A percentile compares a stretch with the other conserved stretches of the same genome.
phyloP scores from a whole-genome alignment of 306 rosid genomes.

The Albizia julibrissin region DNA sequence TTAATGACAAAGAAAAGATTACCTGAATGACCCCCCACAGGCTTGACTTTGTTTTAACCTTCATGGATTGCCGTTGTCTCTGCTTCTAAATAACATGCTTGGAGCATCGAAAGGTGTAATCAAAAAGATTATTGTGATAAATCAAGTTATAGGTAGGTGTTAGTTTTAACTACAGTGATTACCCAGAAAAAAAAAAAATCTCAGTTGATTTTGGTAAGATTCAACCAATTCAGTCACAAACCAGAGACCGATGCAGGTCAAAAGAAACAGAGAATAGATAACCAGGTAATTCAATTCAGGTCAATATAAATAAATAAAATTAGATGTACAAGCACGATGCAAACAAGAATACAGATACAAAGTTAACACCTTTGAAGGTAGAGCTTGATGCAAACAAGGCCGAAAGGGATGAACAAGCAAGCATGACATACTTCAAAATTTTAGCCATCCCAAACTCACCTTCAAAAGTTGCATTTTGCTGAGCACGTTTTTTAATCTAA shows the following conservation, averaged over 20 bases:
- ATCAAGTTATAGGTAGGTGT: not conserved
- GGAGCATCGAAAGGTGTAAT: not conserved
- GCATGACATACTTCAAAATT: constrained; percentile 11
- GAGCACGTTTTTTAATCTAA: constrained; percentile 54
- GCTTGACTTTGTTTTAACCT: not conserved
- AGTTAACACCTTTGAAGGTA: not conserved
- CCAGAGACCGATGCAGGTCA: not conserved
- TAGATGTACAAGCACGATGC: not conserved
- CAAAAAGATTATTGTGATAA: not conserved
- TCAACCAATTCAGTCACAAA: not conserved
- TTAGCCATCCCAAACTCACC: not conserved
- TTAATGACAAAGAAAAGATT: not conserved
- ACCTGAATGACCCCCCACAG: no score
- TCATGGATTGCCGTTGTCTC: not conserved
- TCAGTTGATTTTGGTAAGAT: not conserved
- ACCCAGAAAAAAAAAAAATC: not conserved
- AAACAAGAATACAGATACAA: not conserved
- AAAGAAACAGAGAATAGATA: not conserved
- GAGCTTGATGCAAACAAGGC: not conserved
- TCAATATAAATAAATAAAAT: not conserved
- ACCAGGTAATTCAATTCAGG: not conserved
- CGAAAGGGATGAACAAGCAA: constrained; percentile 9
- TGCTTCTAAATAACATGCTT: not conserved
- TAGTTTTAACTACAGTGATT: not conserved
- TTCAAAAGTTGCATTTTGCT: not conserved